A percentile compares a stretch with the other conserved stretches of the same genome.
Conservation (phyloP, 148 eudicot genomes). For the Simmondsia chinensis region DNA sequence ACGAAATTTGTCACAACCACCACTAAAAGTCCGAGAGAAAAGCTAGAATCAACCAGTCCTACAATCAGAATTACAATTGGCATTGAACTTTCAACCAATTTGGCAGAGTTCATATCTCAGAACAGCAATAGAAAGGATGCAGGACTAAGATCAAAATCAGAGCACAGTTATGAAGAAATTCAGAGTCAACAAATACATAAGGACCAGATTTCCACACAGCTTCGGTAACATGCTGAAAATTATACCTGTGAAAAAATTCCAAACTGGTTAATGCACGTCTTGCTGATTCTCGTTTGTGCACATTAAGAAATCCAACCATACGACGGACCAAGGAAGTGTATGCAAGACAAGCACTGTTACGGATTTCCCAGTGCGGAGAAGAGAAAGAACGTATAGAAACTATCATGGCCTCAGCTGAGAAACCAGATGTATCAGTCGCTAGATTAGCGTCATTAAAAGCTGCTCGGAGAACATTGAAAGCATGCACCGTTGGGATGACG, state of each 20-base stretch:
- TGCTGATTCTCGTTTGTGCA: constrained; percentile 82
- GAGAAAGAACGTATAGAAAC: constrained; percentile 75
- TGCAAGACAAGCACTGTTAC: constrained; percentile 91
- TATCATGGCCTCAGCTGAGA: constrained; percentile 90
- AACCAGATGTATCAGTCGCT: constrained; percentile 93
- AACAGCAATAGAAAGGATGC: too few relatives aligned
- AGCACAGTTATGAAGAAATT: too few relatives aligned
- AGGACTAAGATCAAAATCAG: too few relatives aligned
- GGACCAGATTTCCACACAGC: too few relatives aligned
- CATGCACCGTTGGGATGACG: constrained; percentile 94
- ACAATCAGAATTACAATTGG: too few relatives aligned
- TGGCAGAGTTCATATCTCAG: too few relatives aligned
- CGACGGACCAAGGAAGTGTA: constrained; percentile 96
- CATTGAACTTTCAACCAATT: too few relatives aligned
- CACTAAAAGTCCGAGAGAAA: too few relatives aligned
- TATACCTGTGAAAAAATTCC: constrained; percentile 93
- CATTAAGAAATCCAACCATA: constrained; percentile 93
- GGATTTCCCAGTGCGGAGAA: constrained; percentile 91
- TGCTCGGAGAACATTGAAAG: constrained; percentile 86
- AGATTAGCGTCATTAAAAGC: constrained; percentile 93
- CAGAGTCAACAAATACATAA: too few relatives aligned
- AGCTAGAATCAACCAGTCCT: too few relatives aligned
- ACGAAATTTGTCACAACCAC: too few relatives aligned
- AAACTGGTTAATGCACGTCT: constrained; percentile 83
- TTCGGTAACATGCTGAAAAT: too few relatives aligned